phyloP scores from a whole-genome alignment of 2,329 filamentous ascomycete species.

The Seiridium unicorne region DNA sequence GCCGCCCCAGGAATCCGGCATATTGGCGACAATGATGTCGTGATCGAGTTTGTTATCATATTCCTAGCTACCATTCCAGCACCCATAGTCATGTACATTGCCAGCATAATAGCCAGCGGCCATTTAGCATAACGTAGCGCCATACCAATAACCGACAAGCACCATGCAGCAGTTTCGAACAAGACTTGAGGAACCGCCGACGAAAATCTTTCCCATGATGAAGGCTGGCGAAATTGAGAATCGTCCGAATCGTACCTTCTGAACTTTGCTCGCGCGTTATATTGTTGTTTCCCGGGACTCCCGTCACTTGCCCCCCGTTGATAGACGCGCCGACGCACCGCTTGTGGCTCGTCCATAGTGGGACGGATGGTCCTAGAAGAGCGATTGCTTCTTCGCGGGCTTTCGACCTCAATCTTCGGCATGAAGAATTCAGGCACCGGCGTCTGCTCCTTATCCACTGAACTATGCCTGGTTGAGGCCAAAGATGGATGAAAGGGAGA shows the following conservation, averaged over 20 bases:
- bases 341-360: conserved; percentile 21
- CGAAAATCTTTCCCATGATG: conserved; percentile 29
- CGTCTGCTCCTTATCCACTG: conserved; percentile 31
- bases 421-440: conserved; percentile 54
- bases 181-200: conserved; percentile 35
- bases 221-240: conserved; percentile 10
- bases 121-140: conserved; percentile 63
- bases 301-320: conserved; percentile 15
- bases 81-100: conserved; percentile 60
- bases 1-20: conserved; percentile 68
- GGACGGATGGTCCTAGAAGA: conserved; percentile 33
- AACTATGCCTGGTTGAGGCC: conserved; percentile 22
- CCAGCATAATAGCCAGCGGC: conserved; percentile 60
- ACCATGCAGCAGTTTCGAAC: conserved; percentile 44
- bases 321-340: conserved; percentile 26
- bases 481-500: conserved; percentile 56
- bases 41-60: conserved; percentile 59
- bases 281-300: conserved; percentile 16
- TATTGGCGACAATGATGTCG: conserved; percentile 63
- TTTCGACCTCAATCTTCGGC: conserved; percentile 45
- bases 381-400: conserved; percentile 32
- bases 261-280: conserved; percentile 6
- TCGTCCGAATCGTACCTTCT: conserved; percentile 12
- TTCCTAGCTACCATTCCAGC: conserved; percentile 59
- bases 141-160: conserved; percentile 53